Percentiles rank a stretch among this genome's conserved stretches.
These are phyloP conservation scores for Vitellaria paradoxa DNA, from an alignment of 179 eudicot genomes.

Conservation along the genomic window DNA sequence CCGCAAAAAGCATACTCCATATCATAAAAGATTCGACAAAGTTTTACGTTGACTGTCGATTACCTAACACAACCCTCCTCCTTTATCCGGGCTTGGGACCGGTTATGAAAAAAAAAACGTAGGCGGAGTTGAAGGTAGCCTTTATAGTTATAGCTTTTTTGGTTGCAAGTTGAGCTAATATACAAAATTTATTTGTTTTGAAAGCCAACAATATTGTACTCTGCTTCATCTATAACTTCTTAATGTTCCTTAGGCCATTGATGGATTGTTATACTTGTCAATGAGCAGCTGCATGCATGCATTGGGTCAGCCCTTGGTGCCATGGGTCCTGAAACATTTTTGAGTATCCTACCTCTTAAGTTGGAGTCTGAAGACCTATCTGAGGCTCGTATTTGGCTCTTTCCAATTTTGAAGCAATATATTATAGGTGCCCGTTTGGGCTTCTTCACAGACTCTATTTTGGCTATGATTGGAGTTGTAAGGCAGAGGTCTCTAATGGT, in stretches of 20 bases:
- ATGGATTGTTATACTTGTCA: slow-evolving; percentile 12
- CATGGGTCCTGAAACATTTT: slow-evolving; percentile 89
- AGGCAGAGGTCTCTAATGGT: slow-evolving; percentile 71
- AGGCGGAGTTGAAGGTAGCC: not conserved
- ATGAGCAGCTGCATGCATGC: slow-evolving; percentile 87
- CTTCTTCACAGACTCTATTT: slow-evolving; percentile 63
- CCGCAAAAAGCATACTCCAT: no score
- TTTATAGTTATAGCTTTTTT: not conserved
- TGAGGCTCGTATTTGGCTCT: slow-evolving; percentile 81
- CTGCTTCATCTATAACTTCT: slow-evolving; percentile 3
- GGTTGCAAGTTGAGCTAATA: not conserved
- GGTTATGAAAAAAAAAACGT: no score
- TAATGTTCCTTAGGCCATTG: not conserved
- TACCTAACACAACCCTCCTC: no score
- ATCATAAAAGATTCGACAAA: no score
- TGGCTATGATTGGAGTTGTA: slow-evolving; percentile 43
- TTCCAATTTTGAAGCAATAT: slow-evolving; percentile 84
- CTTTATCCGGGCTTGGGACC: no score
- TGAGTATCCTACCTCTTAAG: slow-evolving; percentile 71
- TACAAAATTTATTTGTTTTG: not conserved
- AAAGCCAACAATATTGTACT: not conserved
- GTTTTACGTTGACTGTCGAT: no score
- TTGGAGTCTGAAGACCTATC: slow-evolving; percentile 61
- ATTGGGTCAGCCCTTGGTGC: slow-evolving; percentile 87
- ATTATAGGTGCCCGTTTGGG: slow-evolving; percentile 71